Base-by-base conservation (phyloP, 768 basidiomycete species). In the Lentinus tigrinus region DNA sequence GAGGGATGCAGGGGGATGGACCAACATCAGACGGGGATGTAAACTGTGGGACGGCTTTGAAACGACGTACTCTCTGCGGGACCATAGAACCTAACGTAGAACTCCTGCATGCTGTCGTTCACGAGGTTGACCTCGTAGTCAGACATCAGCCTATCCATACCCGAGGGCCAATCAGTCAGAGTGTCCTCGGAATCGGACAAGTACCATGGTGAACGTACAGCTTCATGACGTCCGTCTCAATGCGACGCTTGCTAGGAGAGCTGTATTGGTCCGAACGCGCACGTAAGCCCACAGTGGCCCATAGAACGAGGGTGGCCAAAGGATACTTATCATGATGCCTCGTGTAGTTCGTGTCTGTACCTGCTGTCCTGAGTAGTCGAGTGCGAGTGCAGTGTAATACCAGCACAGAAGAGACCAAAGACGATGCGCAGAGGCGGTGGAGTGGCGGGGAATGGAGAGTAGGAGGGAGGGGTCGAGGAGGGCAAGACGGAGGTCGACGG, bases 151-250 rank as follows among this genome's bases (percentile, higher is more conserved):
- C 96, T 98, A 72, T 14, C 24, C 9, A 14, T 37, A 31, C 24
- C 38, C 37, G 52, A 38, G 24, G 8, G 44, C 24, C 4, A 10
- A 17, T 31, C 42, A 37, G 39, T 52, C 31, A 54, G 43, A 4
- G 57, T 28, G 21, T 21, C 21, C 9, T 6, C 11, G 2, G 23
- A 43, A 4, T 16, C 40, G 3, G 4, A 55, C 34, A 23, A 19
- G 19, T 43, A 24, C 26, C 43, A 43, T 31, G 7, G 31, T 31
- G 13, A 4, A 74, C 84, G 70, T 72, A 96, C 96, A 99, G 78
- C 79, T 98, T 98, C 96, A 98, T 97, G 52, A 99, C 96, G 80
- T 99, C 97, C 48, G 95, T 98, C 74, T 98, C 96, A 73, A 97
- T 95, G 59, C 96, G 89, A 60, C 96, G 90, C 75, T 92, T 97